phyloP scores from a whole-genome alignment of 192 early-diverging fungal species.

The Phycomyces blakesleeanus region DNA sequence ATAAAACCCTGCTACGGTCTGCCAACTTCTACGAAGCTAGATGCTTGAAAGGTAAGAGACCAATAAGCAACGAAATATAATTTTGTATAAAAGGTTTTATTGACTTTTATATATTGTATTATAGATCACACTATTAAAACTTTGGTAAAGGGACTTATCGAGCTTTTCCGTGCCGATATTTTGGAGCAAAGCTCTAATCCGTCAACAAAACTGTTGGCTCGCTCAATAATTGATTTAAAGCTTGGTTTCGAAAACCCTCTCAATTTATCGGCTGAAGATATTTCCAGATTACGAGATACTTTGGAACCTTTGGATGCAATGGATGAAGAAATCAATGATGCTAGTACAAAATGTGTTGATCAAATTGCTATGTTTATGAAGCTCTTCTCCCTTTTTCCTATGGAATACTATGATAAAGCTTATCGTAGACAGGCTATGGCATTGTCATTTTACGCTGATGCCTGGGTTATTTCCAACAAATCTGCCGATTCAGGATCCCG shows the following conservation, averaged over 20 bases:
- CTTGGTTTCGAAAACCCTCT: slow-evolving; percentile 2
- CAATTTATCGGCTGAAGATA: not conserved
- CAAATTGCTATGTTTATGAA: slow-evolving; percentile 24
- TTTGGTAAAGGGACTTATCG: slow-evolving; percentile 4
- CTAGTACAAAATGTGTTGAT: not conserved
- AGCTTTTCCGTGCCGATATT: slow-evolving; percentile 8
- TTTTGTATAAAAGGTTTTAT: not conserved
- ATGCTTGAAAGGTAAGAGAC: slow-evolving; percentile 34
- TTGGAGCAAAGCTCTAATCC: not conserved
- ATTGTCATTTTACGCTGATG: slow-evolving; percentile 29
- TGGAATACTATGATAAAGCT: slow-evolving; percentile 46
- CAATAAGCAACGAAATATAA: not conserved
- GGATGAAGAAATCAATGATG: not conserved
- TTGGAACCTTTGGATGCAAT: not conserved
- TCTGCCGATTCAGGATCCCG: slow-evolving; percentile 17
- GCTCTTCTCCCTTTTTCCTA: slow-evolving; percentile 44
- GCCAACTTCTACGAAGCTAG: slow-evolving; percentile 46
- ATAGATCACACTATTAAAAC: slow-evolving; percentile 20
- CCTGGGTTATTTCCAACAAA: slow-evolving; percentile 20
- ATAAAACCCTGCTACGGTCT: slow-evolving; percentile 37
- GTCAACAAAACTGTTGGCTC: not conserved
- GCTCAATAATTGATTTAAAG: slow-evolving; percentile 1
- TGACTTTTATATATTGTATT: not conserved
- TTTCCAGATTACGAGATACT: not conserved
- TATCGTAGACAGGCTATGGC: slow-evolving; percentile 38